A percentile compares a stretch with the other conserved stretches of the same genome.
phyloP scores from a whole-genome alignment of 2,329 filamentous ascomycete species.

The Pseudogymnoascus sp. region DNA sequence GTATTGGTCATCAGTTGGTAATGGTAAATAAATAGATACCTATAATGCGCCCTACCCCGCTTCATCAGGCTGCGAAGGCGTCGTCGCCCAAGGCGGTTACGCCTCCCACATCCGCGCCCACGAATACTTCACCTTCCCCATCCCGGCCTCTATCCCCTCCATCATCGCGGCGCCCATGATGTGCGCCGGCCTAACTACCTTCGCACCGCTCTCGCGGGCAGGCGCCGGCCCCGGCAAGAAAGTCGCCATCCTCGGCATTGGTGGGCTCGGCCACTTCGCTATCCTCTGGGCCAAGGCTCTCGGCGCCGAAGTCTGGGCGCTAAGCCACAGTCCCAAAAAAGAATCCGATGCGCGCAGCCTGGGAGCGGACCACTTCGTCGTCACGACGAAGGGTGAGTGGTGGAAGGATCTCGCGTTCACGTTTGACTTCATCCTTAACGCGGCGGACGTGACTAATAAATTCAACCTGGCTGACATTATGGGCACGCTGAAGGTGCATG shows the following conservation, averaged over 20 bases:
- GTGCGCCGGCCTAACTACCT: conserved; percentile 62
- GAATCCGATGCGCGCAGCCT: conserved; percentile 49
- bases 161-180: conserved; percentile 59
- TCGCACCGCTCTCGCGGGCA: conserved; percentile 55
- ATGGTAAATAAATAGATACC: too few species aligned
- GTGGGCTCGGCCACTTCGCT: conserved; percentile 64
- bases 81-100: too few species aligned
- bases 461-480: too few species aligned
- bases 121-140: too few species aligned
- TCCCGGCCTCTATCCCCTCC: conserved; percentile 53
- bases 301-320: conserved; percentile 58
- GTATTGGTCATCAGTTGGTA: too few species aligned
- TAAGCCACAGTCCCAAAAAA: conserved; percentile 53
- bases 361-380: conserved; percentile 49
- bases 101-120: too few species aligned
- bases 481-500: too few species aligned
- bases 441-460: too few species aligned
- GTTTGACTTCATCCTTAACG: too few species aligned
- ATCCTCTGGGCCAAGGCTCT: conserved; percentile 63
- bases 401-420: too few species aligned
- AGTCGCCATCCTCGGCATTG: conserved; percentile 63
- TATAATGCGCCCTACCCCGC: too few species aligned
- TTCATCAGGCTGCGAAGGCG: too few species aligned
- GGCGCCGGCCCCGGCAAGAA: conserved; percentile 58
- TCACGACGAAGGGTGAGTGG: conserved; percentile 48